Conservation (phyloP, 1,284 basidiomycete genomes). For the Ustilago sp. region DNA sequence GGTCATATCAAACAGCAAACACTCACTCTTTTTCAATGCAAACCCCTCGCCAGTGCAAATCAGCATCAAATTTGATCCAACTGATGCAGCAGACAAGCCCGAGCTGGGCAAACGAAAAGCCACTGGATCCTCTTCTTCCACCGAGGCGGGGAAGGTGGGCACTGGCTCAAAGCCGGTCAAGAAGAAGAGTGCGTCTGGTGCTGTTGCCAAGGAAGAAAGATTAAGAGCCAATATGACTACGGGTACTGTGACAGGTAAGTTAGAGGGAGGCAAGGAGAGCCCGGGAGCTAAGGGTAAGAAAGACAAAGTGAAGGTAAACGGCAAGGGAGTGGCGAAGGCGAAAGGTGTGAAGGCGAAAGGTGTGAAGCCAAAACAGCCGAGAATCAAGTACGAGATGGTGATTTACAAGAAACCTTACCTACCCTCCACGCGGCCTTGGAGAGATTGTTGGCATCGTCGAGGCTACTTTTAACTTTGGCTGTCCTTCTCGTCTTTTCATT, state of each 20-base stretch:
- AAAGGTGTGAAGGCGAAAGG: constrained; percentile 13
- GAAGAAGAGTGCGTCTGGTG: background rate
- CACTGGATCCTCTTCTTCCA: background rate
- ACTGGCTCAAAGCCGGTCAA: background rate
- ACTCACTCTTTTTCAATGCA: background rate
- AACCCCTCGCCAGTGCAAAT: background rate
- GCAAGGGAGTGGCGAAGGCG: background rate
- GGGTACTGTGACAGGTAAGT: no score
- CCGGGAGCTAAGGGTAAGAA: background rate
- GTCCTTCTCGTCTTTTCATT: no score
- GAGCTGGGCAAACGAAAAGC: background rate
- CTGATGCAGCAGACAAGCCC: background rate
- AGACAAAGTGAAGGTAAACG: background rate
- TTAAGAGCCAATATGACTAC: no score
- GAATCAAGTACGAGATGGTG: constrained; percentile 17
- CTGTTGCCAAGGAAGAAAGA: background rate
- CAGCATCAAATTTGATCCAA: background rate
- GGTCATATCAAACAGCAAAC: background rate
- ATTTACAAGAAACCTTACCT: constrained; percentile 28
- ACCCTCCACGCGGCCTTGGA: constrained; percentile 23
- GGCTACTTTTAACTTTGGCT: background rate
- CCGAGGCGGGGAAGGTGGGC: background rate
- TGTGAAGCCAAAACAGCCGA: constrained; percentile 14
- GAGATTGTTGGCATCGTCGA: constrained; percentile 29
- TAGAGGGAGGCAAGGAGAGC: background rate